Base-by-base conservation (phyloP, 306 rosid species). In the Vigna angularis region DNA sequence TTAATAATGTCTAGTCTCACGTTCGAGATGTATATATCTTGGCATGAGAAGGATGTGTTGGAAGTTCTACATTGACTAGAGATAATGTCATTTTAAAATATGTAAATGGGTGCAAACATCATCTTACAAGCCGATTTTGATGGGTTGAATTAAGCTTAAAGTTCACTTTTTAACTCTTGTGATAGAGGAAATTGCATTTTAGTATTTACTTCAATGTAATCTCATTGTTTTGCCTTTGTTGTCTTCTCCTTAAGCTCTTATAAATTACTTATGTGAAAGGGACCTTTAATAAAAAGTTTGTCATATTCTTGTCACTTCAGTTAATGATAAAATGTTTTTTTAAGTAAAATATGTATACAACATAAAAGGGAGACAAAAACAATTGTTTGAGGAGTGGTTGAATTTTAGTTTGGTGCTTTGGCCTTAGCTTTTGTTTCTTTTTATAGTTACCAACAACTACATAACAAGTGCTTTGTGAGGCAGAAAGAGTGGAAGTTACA, bases 171-270 rank as follows among this genome's bases (percentile, higher is more conserved):
- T 1, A 24, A 24, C 2, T 0, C 52, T 74, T 69, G 50, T 68
- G 55, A 53, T 45, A 56, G 58, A 15, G 72, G 70, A 38, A 49
- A 72, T 76, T 76, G 11, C 71, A 18, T 73, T 51, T 73, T 30
- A 71, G 40, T 72, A 8, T 51, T 66, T 17, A 15, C 1, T 62
- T 63, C 47, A 42, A 42, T 42, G 6, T 2, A 22, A 16, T 17
- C 5, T 59, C 15, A 20, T 6, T 7, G 1, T 58, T 7, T 30
- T 34, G 3, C 47, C 0, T 3, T 62, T 16, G 1, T 42, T 42
- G 47, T 42, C 32, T 30, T 56, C 24, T 56, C 2, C 1, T 56
- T 8, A 1, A 56, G 38, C 7, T 7, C 3, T 59, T 30, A 15
- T 24, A 58, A 11, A 13, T 58, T 6, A 3, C 12, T 22, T 57